phyloP scores from a whole-genome alignment of 306 rosid species.

The Amphicarpaea edgeworthii region DNA sequence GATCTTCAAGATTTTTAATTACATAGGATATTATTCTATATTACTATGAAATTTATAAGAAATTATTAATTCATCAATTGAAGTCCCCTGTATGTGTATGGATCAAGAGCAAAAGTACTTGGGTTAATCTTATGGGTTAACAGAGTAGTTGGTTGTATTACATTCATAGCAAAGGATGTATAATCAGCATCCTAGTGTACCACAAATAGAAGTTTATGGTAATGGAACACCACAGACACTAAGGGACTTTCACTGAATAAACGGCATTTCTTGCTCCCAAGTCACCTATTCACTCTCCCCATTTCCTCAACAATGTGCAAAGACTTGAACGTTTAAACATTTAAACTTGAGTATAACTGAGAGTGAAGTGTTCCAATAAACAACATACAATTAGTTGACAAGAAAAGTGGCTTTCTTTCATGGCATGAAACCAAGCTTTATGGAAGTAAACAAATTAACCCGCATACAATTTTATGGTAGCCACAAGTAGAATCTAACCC shows the following conservation, averaged over 20 bases:
- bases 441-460: slow-evolving; percentile 14
- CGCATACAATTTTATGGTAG: not conserved
- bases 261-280: slow-evolving; percentile 1
- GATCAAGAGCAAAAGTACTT: no score
- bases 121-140: not conserved
- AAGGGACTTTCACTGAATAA: not conserved
- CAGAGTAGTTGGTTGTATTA: not conserved
- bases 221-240: not conserved
- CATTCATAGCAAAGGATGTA: not conserved
- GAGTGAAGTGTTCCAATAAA: not conserved
- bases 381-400: not conserved
- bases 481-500: slow-evolving; percentile 18
- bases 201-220: not conserved
- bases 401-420: slow-evolving; percentile 14
- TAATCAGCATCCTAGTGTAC: not conserved
- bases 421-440: slow-evolving; percentile 16
- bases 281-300: not conserved
- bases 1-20: slow-evolving; percentile 9
- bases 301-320: slow-evolving; percentile 8
- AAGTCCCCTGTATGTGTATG: not conserved
- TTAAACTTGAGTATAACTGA: not conserved
- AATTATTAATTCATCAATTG: not conserved
- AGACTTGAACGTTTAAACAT: not conserved
- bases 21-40: not conserved
- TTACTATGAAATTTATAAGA: not conserved